Base-by-base conservation (phyloP, 768 basidiomycete species). In the Suillus placidus region DNA sequence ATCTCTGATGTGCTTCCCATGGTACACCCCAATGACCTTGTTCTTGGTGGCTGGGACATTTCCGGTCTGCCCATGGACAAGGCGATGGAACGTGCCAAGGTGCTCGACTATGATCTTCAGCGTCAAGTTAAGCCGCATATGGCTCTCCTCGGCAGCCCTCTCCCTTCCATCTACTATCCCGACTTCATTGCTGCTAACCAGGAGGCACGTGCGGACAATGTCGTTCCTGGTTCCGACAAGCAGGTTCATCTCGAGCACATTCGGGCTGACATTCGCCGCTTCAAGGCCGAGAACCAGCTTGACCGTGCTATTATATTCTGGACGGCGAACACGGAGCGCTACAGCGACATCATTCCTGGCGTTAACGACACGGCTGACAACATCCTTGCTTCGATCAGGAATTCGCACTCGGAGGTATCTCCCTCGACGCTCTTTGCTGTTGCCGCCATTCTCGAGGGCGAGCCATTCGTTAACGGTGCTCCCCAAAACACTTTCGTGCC, bases 401-500 rank as follows among this genome's bases (percentile, higher is more conserved):
- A 75, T 6, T 95, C 94, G 16, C 96, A 99, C 82, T 83, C 85
- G 23, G 97, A 99, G 77, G 90, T 99, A 20, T 95, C 96, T 9
- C 97, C 97, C 6, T 97, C 95, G 60, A 97, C 95, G 56, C 76
- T 99, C 70, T 99, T 98, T 74, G 97, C 97, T 23, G 91, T 98
- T 66, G 97, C 96, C 10, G 85, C 95, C 37, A 97, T 99, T 76
- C 90, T 98, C 71, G 97, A 99, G 79, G 91, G 91, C 64, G 88
- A 91, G 74, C 95, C 97, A 23, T 99, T 96, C 84, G 87, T 99
- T 74, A 98, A 98, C 74, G 97, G 97, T 60, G 95, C 97, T 12
- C 97, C 97, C 7, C 96, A 99, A 85, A 99, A 99, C 86, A 97
- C 97, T 4, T 98, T 98, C 71, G 95, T 99, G 32, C 97, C 97